A percentile compares a stretch with the other conserved stretches of the same genome.
Conservation (phyloP, 345 rosid species). For the Clarkia xantiana region DNA sequence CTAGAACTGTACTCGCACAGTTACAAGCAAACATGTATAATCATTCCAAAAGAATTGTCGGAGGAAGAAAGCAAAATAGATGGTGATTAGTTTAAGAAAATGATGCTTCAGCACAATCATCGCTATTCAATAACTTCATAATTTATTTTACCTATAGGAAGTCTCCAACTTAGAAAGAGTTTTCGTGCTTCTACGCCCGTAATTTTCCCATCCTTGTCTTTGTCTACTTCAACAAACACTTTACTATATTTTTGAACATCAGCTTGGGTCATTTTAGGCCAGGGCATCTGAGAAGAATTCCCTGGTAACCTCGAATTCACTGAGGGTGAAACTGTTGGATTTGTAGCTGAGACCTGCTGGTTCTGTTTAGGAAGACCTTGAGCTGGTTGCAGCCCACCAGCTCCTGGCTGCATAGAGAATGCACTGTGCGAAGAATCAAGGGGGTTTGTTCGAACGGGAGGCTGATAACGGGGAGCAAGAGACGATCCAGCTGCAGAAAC, state of each 20-base stretch:
- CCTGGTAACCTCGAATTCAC: conserved; percentile 39
- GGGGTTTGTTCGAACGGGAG: conserved; percentile 29
- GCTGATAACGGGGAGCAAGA: conserved; percentile 25
- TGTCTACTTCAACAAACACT: conserved; percentile 92
- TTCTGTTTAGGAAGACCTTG: conserved; percentile 20
- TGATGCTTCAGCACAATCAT: not conserved
- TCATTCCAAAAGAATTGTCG: no score
- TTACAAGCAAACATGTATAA: no score
- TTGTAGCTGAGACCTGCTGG: conserved; percentile 21
- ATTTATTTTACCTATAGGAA: conserved; percentile 63
- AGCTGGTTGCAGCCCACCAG: conserved; percentile 26
- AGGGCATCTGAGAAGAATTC: conserved; percentile 39
- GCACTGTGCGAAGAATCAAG: conserved; percentile 24
- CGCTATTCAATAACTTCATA: not conserved
- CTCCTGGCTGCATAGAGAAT: conserved; percentile 34
- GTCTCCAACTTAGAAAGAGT: conserved; percentile 93
- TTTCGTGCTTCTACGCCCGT: conserved; percentile 80
- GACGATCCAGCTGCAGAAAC: conserved; percentile 26
- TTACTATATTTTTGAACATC: conserved; percentile 73
- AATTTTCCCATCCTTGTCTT: conserved; percentile 86
- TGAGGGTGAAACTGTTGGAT: conserved; percentile 22
- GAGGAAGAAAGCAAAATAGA: no score
- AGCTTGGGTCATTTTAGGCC: conserved; percentile 79
- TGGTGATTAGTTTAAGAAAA: not conserved
- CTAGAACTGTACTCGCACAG: no score